A percentile compares a stretch with the other conserved stretches of the same genome.
Evolutionary conservation across 2,329 filamentous ascomycete genomes (phyloP).

Genomic region (Paecilomyces dactylethromorphus): DNA sequence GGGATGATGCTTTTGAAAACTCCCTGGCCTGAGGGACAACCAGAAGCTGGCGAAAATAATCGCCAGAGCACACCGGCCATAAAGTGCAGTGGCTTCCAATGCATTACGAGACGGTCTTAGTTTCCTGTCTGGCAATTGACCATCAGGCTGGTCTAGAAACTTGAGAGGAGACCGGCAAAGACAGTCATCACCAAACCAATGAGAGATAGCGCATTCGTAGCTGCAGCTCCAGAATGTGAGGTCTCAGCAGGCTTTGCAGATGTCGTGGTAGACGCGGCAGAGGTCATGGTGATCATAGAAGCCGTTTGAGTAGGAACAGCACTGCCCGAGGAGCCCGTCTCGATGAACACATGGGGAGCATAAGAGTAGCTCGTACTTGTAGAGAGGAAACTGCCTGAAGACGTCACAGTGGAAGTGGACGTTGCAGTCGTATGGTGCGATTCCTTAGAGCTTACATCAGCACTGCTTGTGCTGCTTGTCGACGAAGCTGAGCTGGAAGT

Average conservation of each 20-base stretch:
- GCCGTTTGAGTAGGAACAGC: neutral
- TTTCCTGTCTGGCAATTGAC: too few species aligned
- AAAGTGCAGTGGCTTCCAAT: too few species aligned
- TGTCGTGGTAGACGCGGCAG: conserved; percentile 2
- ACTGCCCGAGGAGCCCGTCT: conserved; percentile 2
- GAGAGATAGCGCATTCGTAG: conserved; percentile 10
- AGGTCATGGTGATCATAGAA: conserved; percentile 9
- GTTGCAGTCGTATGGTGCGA: neutral
- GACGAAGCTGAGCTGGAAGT: neutral
- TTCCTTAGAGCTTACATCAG: neutral
- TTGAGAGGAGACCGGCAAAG: conserved; percentile 6
- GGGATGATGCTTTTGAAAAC: neutral
- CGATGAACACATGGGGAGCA: conserved; percentile 20
- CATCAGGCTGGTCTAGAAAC: neutral
- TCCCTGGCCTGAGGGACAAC: neutral
- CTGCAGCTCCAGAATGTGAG: conserved; percentile 7
- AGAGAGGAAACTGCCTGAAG: conserved; percentile 4
- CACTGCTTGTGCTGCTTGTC: neutral
- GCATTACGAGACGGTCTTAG: too few species aligned
- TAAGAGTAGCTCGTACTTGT: conserved; percentile 19
- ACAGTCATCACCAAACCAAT: conserved; percentile 13
- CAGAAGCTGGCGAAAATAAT: neutral
- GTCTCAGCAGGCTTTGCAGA: conserved; percentile 3
- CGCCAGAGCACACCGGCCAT: too few species aligned
- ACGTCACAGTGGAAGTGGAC: neutral